phyloP scores from a whole-genome alignment of 2,329 filamentous ascomycete genomes.

The Pseudocercospora musae region DNA sequence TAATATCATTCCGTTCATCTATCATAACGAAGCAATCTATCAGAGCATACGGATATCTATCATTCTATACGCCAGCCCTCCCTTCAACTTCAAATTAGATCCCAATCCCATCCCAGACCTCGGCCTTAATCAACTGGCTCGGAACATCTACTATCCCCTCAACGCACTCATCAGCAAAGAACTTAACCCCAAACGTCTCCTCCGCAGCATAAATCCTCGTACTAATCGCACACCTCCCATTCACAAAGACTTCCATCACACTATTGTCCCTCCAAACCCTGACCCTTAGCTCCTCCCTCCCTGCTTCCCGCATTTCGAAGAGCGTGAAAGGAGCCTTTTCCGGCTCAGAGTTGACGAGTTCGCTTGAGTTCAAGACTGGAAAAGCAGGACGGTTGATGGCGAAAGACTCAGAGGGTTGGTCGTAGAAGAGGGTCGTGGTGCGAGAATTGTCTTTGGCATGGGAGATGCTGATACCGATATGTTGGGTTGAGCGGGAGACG shows the following conservation, averaged over 20 bases:
- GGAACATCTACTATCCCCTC: conserved; percentile 7
- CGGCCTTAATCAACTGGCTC: conserved; percentile 21
- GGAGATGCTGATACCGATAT: conserved; percentile 25
- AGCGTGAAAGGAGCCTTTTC: conserved; percentile 46
- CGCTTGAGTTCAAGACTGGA: conserved; percentile 28
- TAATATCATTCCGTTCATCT: background rate
- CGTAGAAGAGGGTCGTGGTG: conserved; percentile 42
- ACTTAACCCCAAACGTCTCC: conserved; percentile 24
- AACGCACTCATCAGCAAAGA: conserved; percentile 25
- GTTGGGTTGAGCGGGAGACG: conserved; percentile 20
- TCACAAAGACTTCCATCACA: conserved; percentile 48
- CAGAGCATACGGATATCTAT: background rate
- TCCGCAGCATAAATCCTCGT: conserved; percentile 34
- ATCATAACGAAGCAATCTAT: background rate
- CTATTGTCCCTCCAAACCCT: conserved; percentile 43
- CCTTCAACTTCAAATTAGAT: background rate
- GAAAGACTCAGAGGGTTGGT: conserved; percentile 40
- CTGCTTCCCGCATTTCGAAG: conserved; percentile 31
- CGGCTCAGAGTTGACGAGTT: conserved; percentile 33
- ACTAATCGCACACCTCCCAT: conserved; percentile 42
- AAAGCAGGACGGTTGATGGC: conserved; percentile 40
- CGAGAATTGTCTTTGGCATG: conserved; percentile 26
- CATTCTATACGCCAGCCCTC: background rate
- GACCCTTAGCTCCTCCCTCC: conserved; percentile 38
- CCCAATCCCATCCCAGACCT: conserved; percentile 25